Evolutionary conservation across 441 rosid genomes (phyloP), one percentile per base, ranked within the genome.

Genomic region (Erysimum cheiri): DNA sequence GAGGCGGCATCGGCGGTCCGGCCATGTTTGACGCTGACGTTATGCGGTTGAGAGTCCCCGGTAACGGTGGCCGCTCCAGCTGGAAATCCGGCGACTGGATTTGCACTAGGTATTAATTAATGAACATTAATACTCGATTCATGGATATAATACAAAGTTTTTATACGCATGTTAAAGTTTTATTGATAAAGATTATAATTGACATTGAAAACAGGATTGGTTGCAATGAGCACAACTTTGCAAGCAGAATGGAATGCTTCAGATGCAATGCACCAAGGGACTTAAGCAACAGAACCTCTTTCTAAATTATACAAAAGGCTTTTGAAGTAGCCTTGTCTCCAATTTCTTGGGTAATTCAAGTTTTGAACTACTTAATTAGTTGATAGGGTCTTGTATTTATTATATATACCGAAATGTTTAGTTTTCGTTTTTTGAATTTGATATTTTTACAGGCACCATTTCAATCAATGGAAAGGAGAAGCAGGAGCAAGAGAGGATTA

Each of bases 11-110:
- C 28, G 46, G 65, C 40, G 85, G 68, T 31, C 19, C 64, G 0
- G 59, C 63, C 15, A 58, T 76, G 65, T 82, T 82, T 59, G 83
- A 85, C 6, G 87, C 85, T 14, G 52, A 59, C 46, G 78, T 81
- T 47, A 52, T 86, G n/a, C 83, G 93, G 70, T 80, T 95, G 4
- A 80, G 93, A 61, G 86, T 72, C 41, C 24, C 73, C 22, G 57
- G 80, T 3, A 71, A 43, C 49, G 75, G 78, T 56, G 81, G 86
- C 40, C 83, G 93, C 3, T 81, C 93, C 2, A 80, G 85, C 14
- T 88, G 93, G 93, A 88, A 88, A 70, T 88, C 89, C 6, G 93
- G 93, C 4, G 93, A 86, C 73, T 88, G 93, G 93, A 85, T 88
- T 37, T 88, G 93, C 67, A 80, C 77, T 72, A 83, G 91, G 93